A percentile compares a stretch with the other conserved stretches of the same genome.
phyloP scores from a whole-genome alignment of 441 rosid species.

The Mallotus repandus region DNA sequence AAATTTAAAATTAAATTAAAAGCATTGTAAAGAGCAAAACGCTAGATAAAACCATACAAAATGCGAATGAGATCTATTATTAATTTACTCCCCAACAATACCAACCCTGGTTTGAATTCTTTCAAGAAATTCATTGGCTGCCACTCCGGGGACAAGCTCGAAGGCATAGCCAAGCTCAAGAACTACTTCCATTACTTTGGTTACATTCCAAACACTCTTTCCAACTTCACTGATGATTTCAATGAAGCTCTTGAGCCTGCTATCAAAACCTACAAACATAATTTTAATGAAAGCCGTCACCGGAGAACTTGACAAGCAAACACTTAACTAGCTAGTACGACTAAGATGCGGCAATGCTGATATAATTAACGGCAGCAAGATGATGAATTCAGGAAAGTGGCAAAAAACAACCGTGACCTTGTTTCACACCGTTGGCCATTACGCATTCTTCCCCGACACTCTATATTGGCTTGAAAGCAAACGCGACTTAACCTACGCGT shows the following conservation, averaged over 20 bases:
- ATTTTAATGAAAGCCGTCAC: conserved; percentile 61
- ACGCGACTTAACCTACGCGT: conserved; percentile 58
- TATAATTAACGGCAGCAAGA: conserved; percentile 66
- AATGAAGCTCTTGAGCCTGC: conserved; percentile 55
- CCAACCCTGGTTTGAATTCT: conserved; percentile 50
- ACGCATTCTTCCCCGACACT: conserved; percentile 60
- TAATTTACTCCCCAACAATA: conserved; percentile 34
- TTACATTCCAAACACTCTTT: conserved; percentile 41
- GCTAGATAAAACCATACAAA: too few species aligned
- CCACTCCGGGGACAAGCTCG: conserved; percentile 45
- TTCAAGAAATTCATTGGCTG: conserved; percentile 60
- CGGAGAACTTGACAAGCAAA: conserved; percentile 55
- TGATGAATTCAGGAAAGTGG: conserved; percentile 58
- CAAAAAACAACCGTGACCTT: conserved; percentile 28
- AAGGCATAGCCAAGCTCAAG: conserved; percentile 54
- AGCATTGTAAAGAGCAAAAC: too few species aligned
- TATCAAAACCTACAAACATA: conserved; percentile 50
- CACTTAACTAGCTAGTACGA: conserved; percentile 44
- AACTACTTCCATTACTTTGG: conserved; percentile 65
- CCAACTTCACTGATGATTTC: conserved; percentile 54
- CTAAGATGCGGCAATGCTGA: conserved; percentile 86
- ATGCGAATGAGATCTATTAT: too few species aligned
- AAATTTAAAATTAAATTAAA: too few species aligned
- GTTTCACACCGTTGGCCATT: conserved; percentile 49
- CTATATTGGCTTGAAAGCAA: conserved; percentile 61